These are phyloP conservation scores for Sugiyamaella paludigena DNA, from an alignment of 1,139 yeast genomes.

Conservation along the genomic window DNA sequence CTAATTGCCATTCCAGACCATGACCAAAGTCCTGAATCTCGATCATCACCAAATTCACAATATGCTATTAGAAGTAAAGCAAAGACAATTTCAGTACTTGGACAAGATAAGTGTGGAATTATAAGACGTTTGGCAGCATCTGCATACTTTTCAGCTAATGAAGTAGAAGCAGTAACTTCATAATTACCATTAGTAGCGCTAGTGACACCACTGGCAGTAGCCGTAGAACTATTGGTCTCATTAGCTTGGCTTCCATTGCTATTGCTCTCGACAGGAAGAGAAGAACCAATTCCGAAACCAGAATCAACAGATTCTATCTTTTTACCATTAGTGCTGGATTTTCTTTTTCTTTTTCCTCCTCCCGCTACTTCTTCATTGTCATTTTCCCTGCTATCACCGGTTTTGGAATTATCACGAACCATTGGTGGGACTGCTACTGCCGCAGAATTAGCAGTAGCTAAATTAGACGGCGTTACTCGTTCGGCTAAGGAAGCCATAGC, in stretches of 20 bases:
- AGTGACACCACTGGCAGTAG: background rate
- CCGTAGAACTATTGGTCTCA: background rate
- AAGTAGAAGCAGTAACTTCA: constrained; percentile 5
- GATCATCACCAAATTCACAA: constrained; percentile 32
- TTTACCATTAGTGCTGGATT: too few relatives aligned
- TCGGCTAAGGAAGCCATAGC: constrained; percentile 31
- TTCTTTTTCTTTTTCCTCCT: too few relatives aligned
- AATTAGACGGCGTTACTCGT: constrained; percentile 11
- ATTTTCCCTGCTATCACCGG: too few relatives aligned
- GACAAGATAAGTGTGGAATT: constrained; percentile 31
- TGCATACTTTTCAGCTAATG: constrained; percentile 25
- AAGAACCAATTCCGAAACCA: too few relatives aligned
- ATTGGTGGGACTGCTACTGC: too few relatives aligned
- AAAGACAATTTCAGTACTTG: constrained; percentile 31
- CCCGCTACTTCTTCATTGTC: too few relatives aligned
- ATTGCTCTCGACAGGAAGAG: too few relatives aligned
- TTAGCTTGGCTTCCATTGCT: too few relatives aligned
- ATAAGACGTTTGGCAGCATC: constrained; percentile 30
- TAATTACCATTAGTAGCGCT: background rate
- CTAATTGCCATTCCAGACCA: constrained; percentile 36
- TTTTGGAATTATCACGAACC: too few relatives aligned
- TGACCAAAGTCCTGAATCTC: constrained; percentile 34
- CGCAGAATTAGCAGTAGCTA: background rate
- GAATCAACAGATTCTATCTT: too few relatives aligned
- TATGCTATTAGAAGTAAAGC: constrained; percentile 31